Evolutionary conservation across 75 land plant species (phyloP).

Genomic region (Larix kaempferi): DNA sequence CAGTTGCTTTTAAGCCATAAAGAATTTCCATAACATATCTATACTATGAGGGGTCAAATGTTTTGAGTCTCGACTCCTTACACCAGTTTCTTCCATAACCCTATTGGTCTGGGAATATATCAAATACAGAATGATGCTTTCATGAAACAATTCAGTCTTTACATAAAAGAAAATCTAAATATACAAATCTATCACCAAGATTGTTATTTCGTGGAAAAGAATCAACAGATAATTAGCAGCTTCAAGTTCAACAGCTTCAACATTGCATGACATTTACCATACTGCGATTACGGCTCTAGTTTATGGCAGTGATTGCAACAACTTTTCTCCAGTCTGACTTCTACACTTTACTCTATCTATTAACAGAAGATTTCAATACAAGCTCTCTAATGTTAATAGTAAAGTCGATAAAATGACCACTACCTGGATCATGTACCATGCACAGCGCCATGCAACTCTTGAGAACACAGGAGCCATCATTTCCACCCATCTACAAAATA

Average conservation of each 20-base stretch:
- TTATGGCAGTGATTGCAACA: not conserved
- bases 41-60: not conserved
- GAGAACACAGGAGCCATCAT: constrained; percentile 90
- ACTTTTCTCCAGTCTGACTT: not conserved
- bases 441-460: constrained; percentile 84
- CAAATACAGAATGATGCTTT: not conserved
- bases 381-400: not conserved
- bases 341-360: not conserved
- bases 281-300: not conserved
- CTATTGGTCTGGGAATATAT: not conserved
- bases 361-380: not conserved
- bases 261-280: not conserved
- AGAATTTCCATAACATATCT: not conserved
- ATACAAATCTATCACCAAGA: not conserved
- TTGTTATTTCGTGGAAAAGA: not conserved
- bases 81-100: not conserved
- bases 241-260: not conserved
- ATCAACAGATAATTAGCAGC: not conserved
- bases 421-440: constrained; percentile 80
- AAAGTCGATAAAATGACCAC: not conserved
- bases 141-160: not conserved
- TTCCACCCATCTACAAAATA: constrained; percentile 68
- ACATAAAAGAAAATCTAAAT: not conserved
- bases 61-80: not conserved
- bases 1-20: not conserved